These are phyloP conservation scores for Zygoascus bituminiphila DNA, from an alignment of 805 yeast genomes.

Conservation along the genomic window DNA sequence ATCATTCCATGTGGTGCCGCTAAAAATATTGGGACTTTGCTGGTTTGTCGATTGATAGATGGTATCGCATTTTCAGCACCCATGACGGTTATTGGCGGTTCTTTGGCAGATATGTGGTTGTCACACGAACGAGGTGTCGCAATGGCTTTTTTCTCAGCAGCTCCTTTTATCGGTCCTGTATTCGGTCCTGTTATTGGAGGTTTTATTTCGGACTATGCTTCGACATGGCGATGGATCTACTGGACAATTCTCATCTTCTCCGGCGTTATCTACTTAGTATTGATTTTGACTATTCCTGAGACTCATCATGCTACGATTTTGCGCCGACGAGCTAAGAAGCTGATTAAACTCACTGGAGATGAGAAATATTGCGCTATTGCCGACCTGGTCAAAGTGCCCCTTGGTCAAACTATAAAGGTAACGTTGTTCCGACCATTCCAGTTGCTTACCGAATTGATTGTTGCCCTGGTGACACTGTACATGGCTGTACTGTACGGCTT, in stretches of 20 bases:
- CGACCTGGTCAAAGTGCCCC: conserved; percentile 66
- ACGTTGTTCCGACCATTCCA: conserved; percentile 69
- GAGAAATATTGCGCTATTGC: conserved; percentile 41
- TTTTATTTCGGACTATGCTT: conserved; percentile 45
- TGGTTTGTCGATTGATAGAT: conserved; percentile 56
- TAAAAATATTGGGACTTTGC: conserved; percentile 51
- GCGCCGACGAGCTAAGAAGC: conserved; percentile 41
- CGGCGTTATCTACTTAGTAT: conserved; percentile 43
- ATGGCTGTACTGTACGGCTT: conserved; percentile 36
- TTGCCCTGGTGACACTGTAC: conserved; percentile 45
- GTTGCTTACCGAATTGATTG: conserved; percentile 37
- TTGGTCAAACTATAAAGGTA: conserved; percentile 56
- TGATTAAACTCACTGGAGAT: conserved; percentile 48
- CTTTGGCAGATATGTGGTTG: conserved; percentile 61
- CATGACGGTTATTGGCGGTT: conserved; percentile 69
- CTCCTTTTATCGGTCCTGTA: conserved; percentile 47
- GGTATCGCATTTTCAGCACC: conserved; percentile 74
- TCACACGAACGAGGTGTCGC: conserved; percentile 58
- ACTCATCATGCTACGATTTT: conserved; percentile 51
- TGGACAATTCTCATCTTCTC: conserved; percentile 54
- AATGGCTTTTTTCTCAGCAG: conserved; percentile 54
- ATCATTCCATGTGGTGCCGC: conserved; percentile 50
- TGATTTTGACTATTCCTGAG: conserved; percentile 48
- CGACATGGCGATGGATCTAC: conserved; percentile 68
- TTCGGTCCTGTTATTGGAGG: conserved; percentile 60